Base-by-base conservation (phyloP, 106 monocot genomes). In the Acorus calamus region DNA sequence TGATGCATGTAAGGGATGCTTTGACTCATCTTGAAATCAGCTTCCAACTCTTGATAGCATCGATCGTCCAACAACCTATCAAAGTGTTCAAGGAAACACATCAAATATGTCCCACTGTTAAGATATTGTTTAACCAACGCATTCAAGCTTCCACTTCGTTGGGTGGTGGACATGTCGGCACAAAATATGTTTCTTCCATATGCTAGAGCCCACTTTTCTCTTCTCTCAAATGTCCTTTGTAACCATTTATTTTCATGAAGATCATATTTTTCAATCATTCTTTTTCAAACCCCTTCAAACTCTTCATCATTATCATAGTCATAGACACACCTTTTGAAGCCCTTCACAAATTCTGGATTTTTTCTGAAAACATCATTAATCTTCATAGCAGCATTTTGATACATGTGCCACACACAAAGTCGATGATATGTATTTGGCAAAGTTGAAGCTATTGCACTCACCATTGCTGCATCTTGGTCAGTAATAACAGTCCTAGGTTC, bases 181-280 rank as follows among this genome's bases (percentile, higher is more conserved):
- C 55, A 55, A 55, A 55, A 55, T n/a, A 3, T 8, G 0, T 55
- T 13, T 8, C 55, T 55, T 55, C 11, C 55, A 55, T 55, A 55
- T 8, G 55, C 55, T n/a, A 55, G 13, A 8, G 6, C 11, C 55
- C 55, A 55, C 1, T 55, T 4, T 13, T 55, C 55, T n/a, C 55
- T 55, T 4, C 11, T n/a, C 7, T 55, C 55, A 55, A 55, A 55
- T 13, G 3, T 55, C 4, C 10, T 13, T 55, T 55, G 11, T n/a
- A 55, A 55, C 55, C 55, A 55, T 8, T 55, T 55, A n/a, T 55
- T 55, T 13, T 55, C 55, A 4, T 55, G 55, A 8, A 55, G 55
- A 55, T 55, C 13, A n/a, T 10, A 55, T 6, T n/a, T 55, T 55
- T 10, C 13, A n/a, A 55, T 55, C 55, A 55, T 55, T 4, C 13